phyloP scores from a whole-genome alignment of 2,329 filamentous ascomycete genomes.

The Claviceps purpurea region DNA sequence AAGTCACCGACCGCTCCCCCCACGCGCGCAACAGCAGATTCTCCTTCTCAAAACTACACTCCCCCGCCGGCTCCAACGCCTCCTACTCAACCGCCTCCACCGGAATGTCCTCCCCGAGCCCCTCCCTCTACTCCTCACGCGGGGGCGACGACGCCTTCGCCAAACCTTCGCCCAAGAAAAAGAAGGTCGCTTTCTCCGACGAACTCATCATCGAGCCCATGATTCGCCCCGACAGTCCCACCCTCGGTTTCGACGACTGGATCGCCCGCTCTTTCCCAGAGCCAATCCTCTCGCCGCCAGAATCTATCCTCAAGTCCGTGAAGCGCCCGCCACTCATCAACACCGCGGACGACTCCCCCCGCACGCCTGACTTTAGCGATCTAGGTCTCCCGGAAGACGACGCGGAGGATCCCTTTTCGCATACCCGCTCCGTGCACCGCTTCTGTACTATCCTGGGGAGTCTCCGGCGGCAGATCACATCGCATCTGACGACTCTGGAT shows the following conservation, averaged over 20 bases:
- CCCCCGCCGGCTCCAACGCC: constrained; percentile 32
- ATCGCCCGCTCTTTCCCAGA: constrained; percentile 13
- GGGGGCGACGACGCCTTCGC: constrained; percentile 5
- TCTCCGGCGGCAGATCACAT: constrained; percentile 34
- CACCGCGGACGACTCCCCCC: not conserved
- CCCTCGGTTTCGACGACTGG: constrained; percentile 39
- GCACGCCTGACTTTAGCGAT: constrained; percentile 4
- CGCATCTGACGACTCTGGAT: constrained; percentile 34
- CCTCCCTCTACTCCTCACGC: constrained; percentile 17
- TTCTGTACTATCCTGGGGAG: constrained; percentile 34
- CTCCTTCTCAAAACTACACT: constrained; percentile 29
- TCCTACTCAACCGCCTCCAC: constrained; percentile 31
- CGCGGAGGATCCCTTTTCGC: constrained; percentile 22
- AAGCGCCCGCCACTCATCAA: constrained; percentile 1
- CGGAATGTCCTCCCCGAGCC: constrained; percentile 32
- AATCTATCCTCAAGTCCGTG: constrained; percentile 9
- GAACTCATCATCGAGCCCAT: constrained; percentile 27
- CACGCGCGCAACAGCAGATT: constrained; percentile 23
- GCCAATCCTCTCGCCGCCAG: constrained; percentile 7
- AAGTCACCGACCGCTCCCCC: constrained; percentile 24
- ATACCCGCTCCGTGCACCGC: constrained; percentile 32
- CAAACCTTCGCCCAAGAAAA: constrained; percentile 18
- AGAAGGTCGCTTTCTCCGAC: constrained; percentile 24
- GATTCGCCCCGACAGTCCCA: constrained; percentile 46
- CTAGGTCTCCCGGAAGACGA: constrained; percentile 2